Base-by-base conservation (phyloP, 495 filamentous ascomycete species). In the Aspergillus cristatus region DNA sequence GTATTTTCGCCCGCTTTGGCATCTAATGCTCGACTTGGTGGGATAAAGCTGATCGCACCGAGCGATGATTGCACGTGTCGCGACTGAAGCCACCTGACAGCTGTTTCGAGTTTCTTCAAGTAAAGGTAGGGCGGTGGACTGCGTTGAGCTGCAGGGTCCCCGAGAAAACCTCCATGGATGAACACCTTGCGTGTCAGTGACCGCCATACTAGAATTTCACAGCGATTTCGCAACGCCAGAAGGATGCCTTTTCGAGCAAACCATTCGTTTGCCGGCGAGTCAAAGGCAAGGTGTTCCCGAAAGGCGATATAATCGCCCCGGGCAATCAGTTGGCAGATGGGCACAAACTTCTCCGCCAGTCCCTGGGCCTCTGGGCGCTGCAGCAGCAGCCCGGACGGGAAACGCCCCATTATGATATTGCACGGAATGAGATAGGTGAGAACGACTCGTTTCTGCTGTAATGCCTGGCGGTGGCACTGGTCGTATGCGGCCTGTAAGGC, bases 401-500 rank as follows among this genome's bases (percentile, higher is more conserved):
- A 91, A 25, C 85, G 82, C 7, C 87, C 91, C 33, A 93, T 71
- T 25, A 94, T 74, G 4, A 95, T 74, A 49, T 89, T 94, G 41
- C 79, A 72, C 0, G 87, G 71, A 35, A 94, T 81, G 31, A 94
- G 76, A 50, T 89, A 93, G 26, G 81, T 81, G 37, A 96, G 78
- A 42, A 95, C 91, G 20, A 79, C 65, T 1, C 77, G 75, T 38
- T 86, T 75, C 53, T 95, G 89, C 16, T 72, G 74, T 11, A 76
- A 52, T 50, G 79, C 85, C 29, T 60, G 62, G 2, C 67, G 62
- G 26, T 81, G 85, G 35, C 81, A 84, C 60, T 94, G 81, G 20
- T 77, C 62, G 60, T 94, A 95, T 1, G 90, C 84, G 17, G 76
- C 67, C 48, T 89, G 76, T 10, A 95, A 67, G 28, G 78, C 84